Evolutionary conservation across 371 early-diverging fungal genomes (phyloP), one percentile per base, ranked within the genome.

Genomic region (Lichtheimia ramosa): DNA sequence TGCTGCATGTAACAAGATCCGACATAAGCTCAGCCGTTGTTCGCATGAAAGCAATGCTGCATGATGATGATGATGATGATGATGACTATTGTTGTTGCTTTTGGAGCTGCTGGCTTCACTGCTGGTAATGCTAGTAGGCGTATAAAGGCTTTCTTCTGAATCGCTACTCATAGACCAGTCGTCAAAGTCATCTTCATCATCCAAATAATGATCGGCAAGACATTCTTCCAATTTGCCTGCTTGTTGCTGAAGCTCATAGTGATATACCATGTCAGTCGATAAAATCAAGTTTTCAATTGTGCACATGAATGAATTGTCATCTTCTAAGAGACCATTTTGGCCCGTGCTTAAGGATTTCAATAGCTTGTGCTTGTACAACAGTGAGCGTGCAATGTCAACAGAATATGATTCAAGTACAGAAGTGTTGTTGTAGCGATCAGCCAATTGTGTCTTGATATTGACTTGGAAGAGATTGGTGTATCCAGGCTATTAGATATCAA

Each of bases 371-470:
- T 87, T 87, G 34, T 62, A 59, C 42, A 92, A 67, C 34, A 89
- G 73, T 12, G 78, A 77, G 54, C 71, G 65, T 14, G 90, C 80
- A 27, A 89, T 79, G n/a, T 83, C 85, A 64, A 86, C 83, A 21
- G 91, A 91, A 64, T 89, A 84, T 53, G 83, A 84, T 69, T 94
- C 94, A n/a, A 94, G 81, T 13, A 90, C 88, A 10, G 93, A 91
- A 21, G 74, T 70, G 61, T 89, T 81, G 54, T 86, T 80, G 65
- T 88, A 89, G 46, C 65, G 61, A 43, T 67, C 62, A 2, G 89
- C 87, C 15, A 90, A 66, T 8, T 83, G 79, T 3, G 91, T 90
- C 54, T 86, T 74, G 43, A 90, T 86, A 62, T 92, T 90, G 59
- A 89, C 83, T 72, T 93, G 89, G 63, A 81, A 94, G 23, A 87